Evolutionary conservation across 2,329 filamentous ascomycete genomes (phyloP), one percentile per base, ranked within the genome.

Genomic region (Sporothrix mexicana): DNA sequence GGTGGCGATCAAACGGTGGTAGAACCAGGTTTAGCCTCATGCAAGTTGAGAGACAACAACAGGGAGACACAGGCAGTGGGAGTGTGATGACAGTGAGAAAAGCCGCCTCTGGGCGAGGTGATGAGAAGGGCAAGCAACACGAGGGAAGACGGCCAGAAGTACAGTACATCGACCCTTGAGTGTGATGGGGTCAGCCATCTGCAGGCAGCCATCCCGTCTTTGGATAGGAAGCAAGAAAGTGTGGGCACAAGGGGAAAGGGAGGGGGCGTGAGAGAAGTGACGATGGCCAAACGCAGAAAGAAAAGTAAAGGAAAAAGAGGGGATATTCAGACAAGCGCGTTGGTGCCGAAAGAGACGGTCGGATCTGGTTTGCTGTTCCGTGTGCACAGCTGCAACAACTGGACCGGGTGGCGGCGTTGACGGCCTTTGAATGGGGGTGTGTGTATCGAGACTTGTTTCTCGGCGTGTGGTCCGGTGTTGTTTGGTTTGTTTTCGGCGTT

Each of bases 301-400:
- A 47, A 49, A 69, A 69, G 69, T 23, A 74, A 74, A 72, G 71
- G 45, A 43, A 72, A 71, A 72, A 64, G 72, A 73, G 62, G 66
- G 69, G 75, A 45, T 41, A 47, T 25, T 12, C 66, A 78, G 82
- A 79, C 80, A 82, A 82, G 80, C 81, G 81, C 80, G 80, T 76
- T 80, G 79, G 80, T 78, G 79, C 81, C 80, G 80, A 80, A 80
- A 80, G 77, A 15, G 78, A 77, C 78, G 78, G 79, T 78, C 71
- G 76, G 77, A 78, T 79, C 77, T 76, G 73, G 73, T 51, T 53
- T 30, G 61, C 68, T 62, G 57, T 68, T 73, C 68, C 69, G 69
- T 69, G 73, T 57, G 67, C 49, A 70, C 59, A 36, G 59, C 47
- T 53, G 51, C 20, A 47, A 64, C 7, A 66, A 45, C 10, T 25